Evolutionary conservation across 768 basidiomycete genomes (phyloP).

Genomic region (Filobasidium floriforme): DNA sequence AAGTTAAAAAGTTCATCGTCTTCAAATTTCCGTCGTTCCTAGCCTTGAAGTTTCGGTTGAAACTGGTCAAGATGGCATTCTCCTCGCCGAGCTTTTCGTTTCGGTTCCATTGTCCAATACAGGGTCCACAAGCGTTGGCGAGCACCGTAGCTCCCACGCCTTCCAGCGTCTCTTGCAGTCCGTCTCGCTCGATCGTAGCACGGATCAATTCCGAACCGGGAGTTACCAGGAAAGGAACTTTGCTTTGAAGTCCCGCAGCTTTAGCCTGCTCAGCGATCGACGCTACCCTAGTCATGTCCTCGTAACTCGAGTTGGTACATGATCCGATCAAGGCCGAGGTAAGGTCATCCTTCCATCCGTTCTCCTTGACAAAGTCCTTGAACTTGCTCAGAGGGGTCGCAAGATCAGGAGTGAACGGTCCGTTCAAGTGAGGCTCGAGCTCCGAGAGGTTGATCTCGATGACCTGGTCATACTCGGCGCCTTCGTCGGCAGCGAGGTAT

Average conservation of each 20-base stretch:
- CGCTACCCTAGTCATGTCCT: conserved; percentile 77
- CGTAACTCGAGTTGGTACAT: conserved; percentile 98
- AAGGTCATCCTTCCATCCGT: conserved; percentile 83
- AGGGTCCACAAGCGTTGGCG: conserved; percentile 97
- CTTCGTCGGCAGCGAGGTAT: conserved; percentile 74
- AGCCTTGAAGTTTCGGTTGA: conserved; percentile 91
- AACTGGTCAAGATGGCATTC: conserved; percentile 93
- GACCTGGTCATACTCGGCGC: conserved; percentile 86
- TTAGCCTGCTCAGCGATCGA: conserved; percentile 85
- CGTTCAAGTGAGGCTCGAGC: conserved; percentile 86
- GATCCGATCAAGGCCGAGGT: conserved; percentile 92
- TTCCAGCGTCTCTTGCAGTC: conserved; percentile 69
- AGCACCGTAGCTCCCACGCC: conserved; percentile 88
- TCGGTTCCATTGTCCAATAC: conserved; percentile 99
- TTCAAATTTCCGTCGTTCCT: conserved; percentile 90
- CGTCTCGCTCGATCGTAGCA: conserved; percentile 93
- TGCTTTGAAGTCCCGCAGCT: conserved; percentile 67
- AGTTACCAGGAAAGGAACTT: conserved; percentile 50
- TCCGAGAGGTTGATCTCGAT: conserved; percentile 86
- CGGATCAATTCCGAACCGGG: conserved; percentile 73
- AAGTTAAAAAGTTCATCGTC: conserved; percentile 95
- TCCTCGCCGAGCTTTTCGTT: conserved; percentile 78
- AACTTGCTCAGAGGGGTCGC: conserved; percentile 90
- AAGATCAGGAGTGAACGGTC: conserved; percentile 94
- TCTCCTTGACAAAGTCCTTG: conserved; percentile 64